Conservation (phyloP, 2,329 filamentous ascomycete species). For the Clonostachys chloroleuca region DNA sequence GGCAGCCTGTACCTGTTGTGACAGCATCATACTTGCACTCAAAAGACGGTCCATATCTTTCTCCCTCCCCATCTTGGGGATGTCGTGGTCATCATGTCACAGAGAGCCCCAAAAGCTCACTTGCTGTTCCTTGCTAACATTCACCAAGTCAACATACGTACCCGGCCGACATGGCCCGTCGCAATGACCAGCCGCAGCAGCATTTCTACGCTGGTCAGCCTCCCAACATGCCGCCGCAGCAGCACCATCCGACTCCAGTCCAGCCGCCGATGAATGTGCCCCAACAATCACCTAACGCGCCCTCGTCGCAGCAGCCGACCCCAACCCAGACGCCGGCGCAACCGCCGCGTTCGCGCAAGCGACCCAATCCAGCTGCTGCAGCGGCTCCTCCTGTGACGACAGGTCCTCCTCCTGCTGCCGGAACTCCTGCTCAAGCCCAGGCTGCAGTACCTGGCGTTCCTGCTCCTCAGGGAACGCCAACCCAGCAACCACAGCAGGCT, state of each 20-base stretch:
- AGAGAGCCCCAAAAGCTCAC: too few species aligned
- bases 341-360: constrained; percentile 32
- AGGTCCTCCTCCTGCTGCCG: constrained; percentile 2
- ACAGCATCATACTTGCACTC: neutral
- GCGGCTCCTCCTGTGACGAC: constrained; percentile 10
- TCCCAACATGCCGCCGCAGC: constrained; percentile 29
- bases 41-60: neutral
- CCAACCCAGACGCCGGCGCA: constrained; percentile 31
- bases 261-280: constrained; percentile 40
- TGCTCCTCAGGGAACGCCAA: neutral
- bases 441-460: constrained; percentile 2
- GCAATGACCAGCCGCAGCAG: constrained; percentile 30
- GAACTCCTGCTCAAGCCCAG: constrained; percentile 21
- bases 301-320: constrained; percentile 27
- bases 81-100: too few species aligned
- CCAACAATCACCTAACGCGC: constrained; percentile 21
- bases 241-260: constrained; percentile 30
- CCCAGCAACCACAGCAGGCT: constrained; percentile 16
- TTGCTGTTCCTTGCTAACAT: constrained; percentile 1
- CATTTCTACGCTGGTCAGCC: constrained; percentile 35
- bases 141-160: constrained; percentile 36
- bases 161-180: constrained; percentile 44
- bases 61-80: neutral
- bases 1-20: too few species aligned
- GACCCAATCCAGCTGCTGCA: constrained; percentile 29